A percentile compares a stretch with the other conserved stretches of the same genome.
Evolutionary conservation across 2,329 filamentous ascomycete genomes (phyloP).

Genomic region (Penicillium sp.): DNA sequence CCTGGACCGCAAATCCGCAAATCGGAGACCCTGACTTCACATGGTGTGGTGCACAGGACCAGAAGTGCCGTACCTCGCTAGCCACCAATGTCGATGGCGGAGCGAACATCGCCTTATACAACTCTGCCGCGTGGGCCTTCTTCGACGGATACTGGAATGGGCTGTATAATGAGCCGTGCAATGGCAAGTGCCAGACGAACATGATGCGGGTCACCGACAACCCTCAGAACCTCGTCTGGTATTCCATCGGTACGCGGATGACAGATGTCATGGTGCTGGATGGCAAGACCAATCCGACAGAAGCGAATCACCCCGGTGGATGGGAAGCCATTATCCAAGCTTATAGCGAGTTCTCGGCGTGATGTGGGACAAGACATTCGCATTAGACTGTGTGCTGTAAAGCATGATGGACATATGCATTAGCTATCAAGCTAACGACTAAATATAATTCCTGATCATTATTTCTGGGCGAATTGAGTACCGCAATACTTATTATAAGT

Average conservation of each 20-base stretch:
- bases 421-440: too few species aligned
- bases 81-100: constrained; percentile 34
- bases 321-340: constrained; percentile 34
- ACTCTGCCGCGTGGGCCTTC: constrained; percentile 36
- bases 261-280: constrained; percentile 34
- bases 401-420: too few species aligned
- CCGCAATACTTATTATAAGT: too few species aligned
- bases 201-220: constrained; percentile 32
- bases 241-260: constrained; percentile 31
- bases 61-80: constrained; percentile 31
- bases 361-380: too few species aligned
- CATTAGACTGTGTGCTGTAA: too few species aligned
- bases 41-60: constrained; percentile 28
- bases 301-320: constrained; percentile 29
- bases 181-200: constrained; percentile 31
- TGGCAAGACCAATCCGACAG: constrained; percentile 24
- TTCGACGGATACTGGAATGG: constrained; percentile 32
- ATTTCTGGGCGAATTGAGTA: too few species aligned
- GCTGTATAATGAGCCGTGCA: constrained; percentile 30
- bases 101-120: constrained; percentile 31
- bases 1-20: constrained; percentile 25
- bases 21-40: constrained; percentile 34
- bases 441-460: too few species aligned
- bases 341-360: constrained; percentile 23
- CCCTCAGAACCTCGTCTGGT: constrained; percentile 32